A percentile compares a stretch with the other conserved stretches of the same genome.
phyloP scores from a whole-genome alignment of 768 basidiomycete species.

The Termitomyces titanicus region DNA sequence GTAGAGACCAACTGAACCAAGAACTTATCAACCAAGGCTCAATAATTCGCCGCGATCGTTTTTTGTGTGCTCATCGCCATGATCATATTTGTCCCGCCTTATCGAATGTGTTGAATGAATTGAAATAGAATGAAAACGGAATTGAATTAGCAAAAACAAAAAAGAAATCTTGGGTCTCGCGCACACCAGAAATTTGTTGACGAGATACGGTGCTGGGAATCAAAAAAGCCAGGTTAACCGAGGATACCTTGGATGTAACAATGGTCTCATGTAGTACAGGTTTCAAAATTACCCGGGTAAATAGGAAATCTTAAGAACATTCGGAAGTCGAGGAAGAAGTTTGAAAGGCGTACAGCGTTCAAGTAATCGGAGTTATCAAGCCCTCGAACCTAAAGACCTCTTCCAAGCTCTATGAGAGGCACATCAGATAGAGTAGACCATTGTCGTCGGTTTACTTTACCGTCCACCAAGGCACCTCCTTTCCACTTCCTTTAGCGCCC shows the following conservation, averaged over 20 bases:
- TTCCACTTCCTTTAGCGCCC: constrained; percentile 66
- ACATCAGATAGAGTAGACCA: not conserved
- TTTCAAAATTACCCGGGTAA: not conserved
- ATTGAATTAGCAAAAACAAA: too few relatives aligned
- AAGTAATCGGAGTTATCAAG: not conserved
- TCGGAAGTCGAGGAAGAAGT: not conserved
- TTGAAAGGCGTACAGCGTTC: not conserved
- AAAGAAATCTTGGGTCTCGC: too few relatives aligned
- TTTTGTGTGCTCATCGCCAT: not conserved
- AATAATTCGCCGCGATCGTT: not conserved
- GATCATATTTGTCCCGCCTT: not conserved
- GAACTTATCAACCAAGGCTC: not conserved
- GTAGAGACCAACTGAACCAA: not conserved
- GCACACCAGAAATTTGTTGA: too few relatives aligned
- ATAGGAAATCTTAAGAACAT: too few relatives aligned
- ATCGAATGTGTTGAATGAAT: too few relatives aligned
- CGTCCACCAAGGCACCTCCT: constrained; percentile 69
- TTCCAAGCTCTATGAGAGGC: constrained; percentile 39
- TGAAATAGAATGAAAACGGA: too few relatives aligned
- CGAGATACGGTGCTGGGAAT: too few relatives aligned
- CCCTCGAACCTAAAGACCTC: constrained; percentile 75
- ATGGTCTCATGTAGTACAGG: too few relatives aligned
- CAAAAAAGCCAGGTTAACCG: not conserved
- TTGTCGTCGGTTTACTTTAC: constrained; percentile 28
- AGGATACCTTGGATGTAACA: not conserved